Evolutionary conservation across 2,329 filamentous ascomycete species (phyloP).

Genomic region (Geosmithia morbida): DNA sequence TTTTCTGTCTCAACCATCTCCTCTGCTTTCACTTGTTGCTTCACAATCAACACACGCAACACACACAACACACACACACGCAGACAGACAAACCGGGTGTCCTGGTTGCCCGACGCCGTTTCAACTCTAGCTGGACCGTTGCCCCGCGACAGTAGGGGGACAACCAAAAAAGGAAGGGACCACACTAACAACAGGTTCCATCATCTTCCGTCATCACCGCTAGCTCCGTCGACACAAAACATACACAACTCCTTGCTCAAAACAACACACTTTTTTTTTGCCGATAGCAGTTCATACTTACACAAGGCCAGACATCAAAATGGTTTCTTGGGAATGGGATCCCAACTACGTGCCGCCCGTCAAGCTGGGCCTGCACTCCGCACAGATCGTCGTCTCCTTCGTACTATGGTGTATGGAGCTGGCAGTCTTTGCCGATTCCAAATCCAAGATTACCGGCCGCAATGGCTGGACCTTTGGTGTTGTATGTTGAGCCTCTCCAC

Average conservation of each 20-base stretch:
- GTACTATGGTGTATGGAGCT: constrained; percentile 46
- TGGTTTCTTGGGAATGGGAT: constrained; percentile 36
- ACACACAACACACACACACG: too few relatives aligned
- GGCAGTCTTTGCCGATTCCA: constrained; percentile 35
- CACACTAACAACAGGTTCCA: neutral
- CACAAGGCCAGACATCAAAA: constrained; percentile 6
- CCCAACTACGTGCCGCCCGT: constrained; percentile 36
- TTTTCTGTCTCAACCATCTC: too few relatives aligned
- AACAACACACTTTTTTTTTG: neutral
- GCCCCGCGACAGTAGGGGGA: neutral
- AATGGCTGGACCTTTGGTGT: constrained; percentile 51
- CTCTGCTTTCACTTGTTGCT: too few relatives aligned
- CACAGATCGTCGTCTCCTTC: constrained; percentile 38
- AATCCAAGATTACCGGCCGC: constrained; percentile 36
- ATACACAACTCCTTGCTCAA: neutral
- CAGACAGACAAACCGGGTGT: too few relatives aligned
- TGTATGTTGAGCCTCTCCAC: constrained; percentile 24
- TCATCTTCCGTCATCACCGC: neutral
- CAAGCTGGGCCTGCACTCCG: constrained; percentile 43
- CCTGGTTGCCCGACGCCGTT: neutral
- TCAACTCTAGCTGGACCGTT: neutral
- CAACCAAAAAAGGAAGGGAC: neutral
- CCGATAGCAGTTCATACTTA: neutral
- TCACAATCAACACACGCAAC: too few relatives aligned
- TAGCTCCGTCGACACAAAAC: neutral